Evolutionary conservation across 306 rosid species (phyloP), one percentile per base, ranked within the genome.

Genomic region (Vigna unguiculata): DNA sequence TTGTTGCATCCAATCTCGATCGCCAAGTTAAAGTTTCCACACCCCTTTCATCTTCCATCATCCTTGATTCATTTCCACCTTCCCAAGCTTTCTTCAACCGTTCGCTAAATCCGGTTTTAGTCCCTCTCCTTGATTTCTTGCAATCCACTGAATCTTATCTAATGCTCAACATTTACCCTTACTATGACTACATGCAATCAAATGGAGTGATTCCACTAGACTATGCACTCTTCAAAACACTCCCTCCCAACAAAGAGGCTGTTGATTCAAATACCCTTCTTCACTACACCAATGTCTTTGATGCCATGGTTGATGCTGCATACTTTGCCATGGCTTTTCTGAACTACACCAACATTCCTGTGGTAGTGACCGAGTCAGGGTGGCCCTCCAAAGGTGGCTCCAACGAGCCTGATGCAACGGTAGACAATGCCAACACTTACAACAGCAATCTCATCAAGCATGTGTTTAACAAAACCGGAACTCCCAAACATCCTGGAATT

Each of bases 11-110:
- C 8, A 92, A 92, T 86, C 91, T 92, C 0, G 96, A 92, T 77
- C 86, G 88, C 41, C 90, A 88, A 66, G 85, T 92, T 53, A 92
- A 92, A 87, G 89, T 92, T 38, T 90, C 97, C 1, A 88, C 96
- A 2, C 93, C 97, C 8, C 87, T 90, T 75, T 78, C 97, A 11
- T 92, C 97, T 69, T 86, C 89, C 3, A 78, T 90, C 49, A 92
- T 92, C 83, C 96, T 92, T 4, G 97, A 92, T 69, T 92, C 97
- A 1, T 92, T 92, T 74, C 97, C 97, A 0, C 97, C 97, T 69
- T 92, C 95, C 17, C 97, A 92, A 80, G 97, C 97, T 38, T 92
- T 92, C 85, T 92, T 92, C 52, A 92, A 92, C 75, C 85, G 83
- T 15, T 84, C 97, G 0, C 78, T 82, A 80, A 77, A 90, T 82